These are phyloP conservation scores for Yarrowia sp. DNA, from an alignment of 805 yeast species.

Conservation along the genomic window DNA sequence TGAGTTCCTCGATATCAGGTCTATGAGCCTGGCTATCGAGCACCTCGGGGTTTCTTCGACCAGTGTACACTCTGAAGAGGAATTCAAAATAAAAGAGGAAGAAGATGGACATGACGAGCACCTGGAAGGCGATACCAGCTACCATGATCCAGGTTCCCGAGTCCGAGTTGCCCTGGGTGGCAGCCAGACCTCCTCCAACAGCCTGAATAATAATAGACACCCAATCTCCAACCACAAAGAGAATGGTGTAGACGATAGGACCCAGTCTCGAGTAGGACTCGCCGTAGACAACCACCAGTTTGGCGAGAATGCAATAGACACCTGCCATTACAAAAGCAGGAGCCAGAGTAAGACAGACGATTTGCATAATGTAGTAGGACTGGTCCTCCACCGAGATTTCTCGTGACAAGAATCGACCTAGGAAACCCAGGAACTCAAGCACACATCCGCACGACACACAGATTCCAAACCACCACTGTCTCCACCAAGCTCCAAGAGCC, in stretches of 20 bases:
- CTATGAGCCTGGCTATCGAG: slow-evolving; percentile 8
- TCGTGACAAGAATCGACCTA: slow-evolving; percentile 70
- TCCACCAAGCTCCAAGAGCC: slow-evolving; percentile 54
- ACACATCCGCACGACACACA: slow-evolving; percentile 50
- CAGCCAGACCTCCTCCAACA: slow-evolving; percentile 77
- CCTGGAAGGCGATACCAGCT: slow-evolving; percentile 81
- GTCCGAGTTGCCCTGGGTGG: slow-evolving; percentile 52
- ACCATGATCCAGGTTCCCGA: slow-evolving; percentile 72
- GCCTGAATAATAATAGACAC: slow-evolving; percentile 73
- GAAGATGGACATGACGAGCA: slow-evolving; percentile 69
- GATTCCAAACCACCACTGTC: slow-evolving; percentile 71
- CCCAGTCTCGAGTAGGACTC: slow-evolving; percentile 56
- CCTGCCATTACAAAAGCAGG: slow-evolving; percentile 89
- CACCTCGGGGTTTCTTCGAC: slow-evolving; percentile 11
- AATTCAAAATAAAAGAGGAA: slow-evolving; percentile 59
- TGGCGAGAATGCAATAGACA: slow-evolving; percentile 72
- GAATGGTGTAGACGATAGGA: slow-evolving; percentile 65
- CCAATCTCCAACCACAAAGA: slow-evolving; percentile 72
- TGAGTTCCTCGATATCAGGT: slow-evolving; percentile 20
- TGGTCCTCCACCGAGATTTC: slow-evolving; percentile 44
- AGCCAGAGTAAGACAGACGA: slow-evolving; percentile 71
- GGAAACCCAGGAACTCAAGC: slow-evolving; percentile 58
- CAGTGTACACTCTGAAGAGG: slow-evolving; percentile 37
- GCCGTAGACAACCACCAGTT: slow-evolving; percentile 65
- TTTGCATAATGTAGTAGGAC: slow-evolving; percentile 64